phyloP scores from a whole-genome alignment of 495 filamentous ascomycete species.

The Articulospora tetracladia region DNA sequence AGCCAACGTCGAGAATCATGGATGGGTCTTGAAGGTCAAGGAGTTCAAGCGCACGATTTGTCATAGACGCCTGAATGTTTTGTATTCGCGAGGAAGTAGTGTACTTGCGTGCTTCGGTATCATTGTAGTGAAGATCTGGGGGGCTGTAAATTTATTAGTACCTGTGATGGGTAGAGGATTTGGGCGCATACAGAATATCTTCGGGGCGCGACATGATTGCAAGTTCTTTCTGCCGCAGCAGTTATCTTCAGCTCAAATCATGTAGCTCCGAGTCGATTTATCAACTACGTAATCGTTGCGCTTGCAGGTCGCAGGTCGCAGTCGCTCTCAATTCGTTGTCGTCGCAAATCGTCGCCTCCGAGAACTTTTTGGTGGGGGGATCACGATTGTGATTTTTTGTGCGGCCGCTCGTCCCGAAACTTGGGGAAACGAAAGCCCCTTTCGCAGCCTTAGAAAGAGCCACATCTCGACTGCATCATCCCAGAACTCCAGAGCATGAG shows the following conservation, averaged over 20 bases:
- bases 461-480: background rate
- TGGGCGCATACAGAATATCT: slow-evolving; percentile 69
- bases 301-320: background rate
- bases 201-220: slow-evolving; percentile 89
- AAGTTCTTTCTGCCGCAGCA: slow-evolving; percentile 22
- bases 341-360: slow-evolving; percentile 1
- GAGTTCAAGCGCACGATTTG: slow-evolving; percentile 83
- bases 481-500: slow-evolving; percentile 12
- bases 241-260: slow-evolving; percentile 13
- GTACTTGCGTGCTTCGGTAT: slow-evolving; percentile 91
- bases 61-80: slow-evolving; percentile 93
- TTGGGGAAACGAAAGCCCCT: background rate
- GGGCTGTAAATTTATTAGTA: slow-evolving; percentile 47
- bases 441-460: background rate
- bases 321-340: background rate
- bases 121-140: slow-evolving; percentile 95
- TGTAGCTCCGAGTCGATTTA: background rate
- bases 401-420: background rate
- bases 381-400: slow-evolving; percentile 2
- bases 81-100: slow-evolving; percentile 96
- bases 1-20: slow-evolving; percentile 90
- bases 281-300: background rate
- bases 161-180: slow-evolving; percentile 10
- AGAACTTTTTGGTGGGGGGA: slow-evolving; percentile 16
- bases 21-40: slow-evolving; percentile 78